These are phyloP conservation scores for Fusarium miscanthi DNA, from an alignment of 2,329 filamentous ascomycete species.

Conservation along the genomic window DNA sequence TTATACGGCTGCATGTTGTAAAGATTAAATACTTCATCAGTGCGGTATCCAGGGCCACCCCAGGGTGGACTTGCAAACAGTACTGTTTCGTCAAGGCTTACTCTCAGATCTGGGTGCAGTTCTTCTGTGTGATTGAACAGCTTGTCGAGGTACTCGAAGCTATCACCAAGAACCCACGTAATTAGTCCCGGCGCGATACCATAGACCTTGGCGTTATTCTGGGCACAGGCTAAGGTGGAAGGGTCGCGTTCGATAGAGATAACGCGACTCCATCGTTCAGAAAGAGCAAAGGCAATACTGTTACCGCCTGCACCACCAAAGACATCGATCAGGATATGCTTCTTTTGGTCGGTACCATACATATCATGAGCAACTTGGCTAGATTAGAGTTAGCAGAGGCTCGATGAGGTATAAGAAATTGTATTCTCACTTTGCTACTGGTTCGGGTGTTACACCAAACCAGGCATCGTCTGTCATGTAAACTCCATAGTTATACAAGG, in stretches of 20 bases:
- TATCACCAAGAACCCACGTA: constrained; percentile 88
- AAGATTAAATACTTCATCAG: constrained; percentile 81
- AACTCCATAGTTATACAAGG: constrained; percentile 86
- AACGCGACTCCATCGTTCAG: constrained; percentile 81
- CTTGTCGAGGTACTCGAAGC: constrained; percentile 76
- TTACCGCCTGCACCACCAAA: constrained; percentile 96
- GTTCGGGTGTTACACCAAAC: constrained; percentile 97
- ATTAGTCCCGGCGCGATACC: constrained; percentile 78
- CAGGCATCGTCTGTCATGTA: constrained; percentile 93
- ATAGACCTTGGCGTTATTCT: constrained; percentile 90
- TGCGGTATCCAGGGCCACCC: constrained; percentile 67
- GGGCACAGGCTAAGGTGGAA: constrained; percentile 85
- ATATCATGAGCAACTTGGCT: constrained; percentile 83
- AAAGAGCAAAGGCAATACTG: constrained; percentile 90
- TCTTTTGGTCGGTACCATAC: constrained; percentile 62
- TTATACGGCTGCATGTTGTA: constrained; percentile 90
- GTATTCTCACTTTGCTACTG: constrained; percentile 77
- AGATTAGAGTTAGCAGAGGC: constrained; percentile 1
- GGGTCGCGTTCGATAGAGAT: constrained; percentile 90
- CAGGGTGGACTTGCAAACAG: constrained; percentile 70
- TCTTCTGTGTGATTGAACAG: constrained; percentile 51
- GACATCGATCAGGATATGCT: constrained; percentile 81
- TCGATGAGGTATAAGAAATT: not conserved
- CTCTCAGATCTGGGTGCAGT: constrained; percentile 54
- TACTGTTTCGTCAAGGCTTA: constrained; percentile 57